A percentile compares a stretch with the other conserved stretches of the same genome.
These are phyloP conservation scores for Potentilla sterilis DNA, from an alignment of 306 rosid genomes.

Conservation along the genomic window DNA sequence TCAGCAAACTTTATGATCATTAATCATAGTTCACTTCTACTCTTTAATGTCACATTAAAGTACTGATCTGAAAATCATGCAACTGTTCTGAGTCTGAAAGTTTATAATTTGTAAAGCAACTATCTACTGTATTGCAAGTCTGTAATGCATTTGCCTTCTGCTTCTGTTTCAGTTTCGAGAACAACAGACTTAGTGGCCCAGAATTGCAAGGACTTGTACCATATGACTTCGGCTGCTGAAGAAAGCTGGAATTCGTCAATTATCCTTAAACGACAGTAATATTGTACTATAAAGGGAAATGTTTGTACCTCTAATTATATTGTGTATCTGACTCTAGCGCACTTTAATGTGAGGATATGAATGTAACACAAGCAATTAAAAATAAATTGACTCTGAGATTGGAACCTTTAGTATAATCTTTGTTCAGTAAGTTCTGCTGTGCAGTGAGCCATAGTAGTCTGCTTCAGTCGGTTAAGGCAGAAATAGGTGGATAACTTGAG, in stretches of 20 bases:
- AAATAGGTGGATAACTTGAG: too few species aligned
- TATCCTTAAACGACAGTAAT: constrained; percentile 2
- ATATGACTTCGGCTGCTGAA: constrained; percentile 87
- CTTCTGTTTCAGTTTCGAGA: constrained; percentile 59
- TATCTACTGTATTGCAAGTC: not conserved
- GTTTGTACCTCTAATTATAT: constrained; percentile 12
- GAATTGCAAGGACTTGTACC: constrained; percentile 86
- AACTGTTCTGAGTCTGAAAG: not conserved
- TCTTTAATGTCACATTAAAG: not conserved
- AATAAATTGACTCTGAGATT: constrained; percentile 23
- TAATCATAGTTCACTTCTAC: not conserved
- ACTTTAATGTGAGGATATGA: constrained; percentile 4
- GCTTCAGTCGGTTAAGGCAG: not conserved
- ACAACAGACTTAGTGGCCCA: constrained; percentile 76
- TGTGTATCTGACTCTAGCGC: constrained; percentile 16
- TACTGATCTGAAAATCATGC: not conserved
- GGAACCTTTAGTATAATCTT: not conserved
- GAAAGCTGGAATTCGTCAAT: not conserved
- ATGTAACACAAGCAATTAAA: constrained; percentile 14
- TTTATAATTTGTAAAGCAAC: not conserved
- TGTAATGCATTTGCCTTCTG: not conserved
- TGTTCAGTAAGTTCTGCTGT: not conserved
- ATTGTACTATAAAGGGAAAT: constrained; percentile 23
- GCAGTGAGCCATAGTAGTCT: not conserved
- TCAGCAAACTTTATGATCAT: not conserved